Base-by-base conservation (phyloP, 2,329 filamentous ascomycete genomes). In the Esteya vermicola region DNA sequence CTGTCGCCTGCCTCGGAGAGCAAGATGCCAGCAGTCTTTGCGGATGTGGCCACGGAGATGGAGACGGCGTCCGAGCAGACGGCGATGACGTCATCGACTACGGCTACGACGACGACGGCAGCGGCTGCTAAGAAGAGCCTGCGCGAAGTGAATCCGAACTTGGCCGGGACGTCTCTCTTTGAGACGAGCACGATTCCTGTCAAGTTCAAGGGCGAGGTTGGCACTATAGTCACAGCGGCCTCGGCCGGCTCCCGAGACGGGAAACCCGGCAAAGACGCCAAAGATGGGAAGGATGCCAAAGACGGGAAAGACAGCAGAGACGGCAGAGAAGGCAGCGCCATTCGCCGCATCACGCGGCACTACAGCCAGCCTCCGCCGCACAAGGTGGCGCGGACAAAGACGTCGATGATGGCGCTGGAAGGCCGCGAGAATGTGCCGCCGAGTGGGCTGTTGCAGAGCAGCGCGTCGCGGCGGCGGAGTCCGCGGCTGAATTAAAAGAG, bases 91-190 rank as follows among this genome's bases (percentile, higher is more conserved):
- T 23, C 18, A n/a, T 10, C 26, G 33, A 16, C 8, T 16, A n/a
- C 13, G 19, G 22, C 27, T 8, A n/a, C n/a, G n/a, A n/a, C n/a
- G n/a, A n/a, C n/a, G n/a, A n/a, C n/a, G n/a, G n/a, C n/a, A n/a
- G n/a, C n/a, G n/a, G n/a, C n/a, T n/a, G n/a, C n/a, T n/a, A n/a
- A n/a, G n/a, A n/a, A n/a, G n/a, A 70, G 68, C 46, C 61, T 75
- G 35, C 66, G 70, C 31, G 72, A 75, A 52, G 62, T 75, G 27
- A 68, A 74, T 51, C 68, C 68, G 26, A 66, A 58, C 46, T 42
- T 62, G 42, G 57, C 58, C n/a, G 56, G 57, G 7, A 33, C 31
- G 13, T 54, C 52, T 18, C 49, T 50, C 41, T 66, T 68, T 43
- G 65, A 71, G 35, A 55, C 63, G 1, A 55, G 58, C 10, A 53